Base-by-base conservation (phyloP, 73 alveolate genomes). In the Durusdinium trenchii region DNA sequence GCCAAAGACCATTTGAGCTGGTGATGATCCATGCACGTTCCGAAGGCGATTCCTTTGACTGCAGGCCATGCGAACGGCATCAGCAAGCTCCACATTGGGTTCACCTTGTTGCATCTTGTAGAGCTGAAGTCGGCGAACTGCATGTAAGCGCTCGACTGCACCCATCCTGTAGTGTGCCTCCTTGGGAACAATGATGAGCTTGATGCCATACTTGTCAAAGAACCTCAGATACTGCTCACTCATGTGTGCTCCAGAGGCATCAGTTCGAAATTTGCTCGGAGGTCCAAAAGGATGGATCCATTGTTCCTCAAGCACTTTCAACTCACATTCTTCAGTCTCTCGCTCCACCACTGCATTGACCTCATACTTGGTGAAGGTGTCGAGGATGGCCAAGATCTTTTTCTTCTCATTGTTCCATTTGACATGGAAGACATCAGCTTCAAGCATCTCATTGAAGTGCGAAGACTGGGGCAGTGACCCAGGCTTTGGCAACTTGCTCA, bases 171-270 rank as follows among this genome's bases (percentile, higher is more conserved):
- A 26, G 79, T 64, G 79, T 10, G 79, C 79, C 12, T 64, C 79
- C 42, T 64, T 9, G 38, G 79, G 79, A 12, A 64, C 35, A 42
- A 64, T 26, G 45, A 64, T 42, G 45, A 64, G 38, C 42, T 42
- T 6, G 23, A 64, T 18, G 10, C 79, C 79, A 30, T 42, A 12
- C 23, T 64, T 64, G 79, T 64, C 79, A 5, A 42, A 30, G 12
- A 6, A 64, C 6, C 45, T 4, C 42, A 64, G 79, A 18, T 30
- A 64, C 45, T 12, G 9, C 79, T 64, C 38, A 18, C 45, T 30
- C 79, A 64, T 64, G 79, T 64, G 79, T 6, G 79, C 79, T 14
- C 79, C 79, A 64, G 79, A 64, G 35, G 38, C 79, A 26, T 64
- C 42, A 26, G 79, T 64, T 26, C 35, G 23, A 10, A 64, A 14